Conservation (phyloP, 192 early-diverging fungal species). For the Gorgonomyces haynaldii region DNA sequence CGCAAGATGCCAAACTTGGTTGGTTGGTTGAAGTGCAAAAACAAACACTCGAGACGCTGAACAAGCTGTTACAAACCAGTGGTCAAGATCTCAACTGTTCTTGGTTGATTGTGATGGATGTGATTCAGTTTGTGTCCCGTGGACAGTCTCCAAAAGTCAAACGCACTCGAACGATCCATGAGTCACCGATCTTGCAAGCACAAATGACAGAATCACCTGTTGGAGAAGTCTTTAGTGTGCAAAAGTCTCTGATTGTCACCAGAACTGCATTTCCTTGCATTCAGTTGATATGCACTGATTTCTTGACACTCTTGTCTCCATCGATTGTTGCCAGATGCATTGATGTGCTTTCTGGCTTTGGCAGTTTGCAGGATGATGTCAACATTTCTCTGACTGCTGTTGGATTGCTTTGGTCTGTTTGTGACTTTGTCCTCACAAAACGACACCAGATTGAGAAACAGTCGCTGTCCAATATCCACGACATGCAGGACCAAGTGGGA, state of each 20-base stretch:
- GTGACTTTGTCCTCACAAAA: conserved; percentile 74
- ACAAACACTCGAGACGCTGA: conserved; percentile 76
- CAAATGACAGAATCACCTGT: neutral
- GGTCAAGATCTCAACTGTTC: conserved; percentile 75
- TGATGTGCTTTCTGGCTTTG: conserved; percentile 67
- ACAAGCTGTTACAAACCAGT: conserved; percentile 78
- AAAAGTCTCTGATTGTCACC: conserved; percentile 36
- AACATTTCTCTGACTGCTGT: conserved; percentile 91
- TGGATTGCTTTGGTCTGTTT: conserved; percentile 83
- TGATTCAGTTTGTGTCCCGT: conserved; percentile 39
- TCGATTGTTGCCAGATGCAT: conserved; percentile 68
- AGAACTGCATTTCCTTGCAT: conserved; percentile 81
- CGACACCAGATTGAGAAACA: conserved; percentile 41
- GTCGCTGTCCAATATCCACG: neutral
- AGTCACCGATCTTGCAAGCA: no score
- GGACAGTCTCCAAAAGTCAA: conserved; percentile 6
- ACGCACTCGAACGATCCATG: no score
- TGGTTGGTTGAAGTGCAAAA: conserved; percentile 67
- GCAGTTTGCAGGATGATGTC: conserved; percentile 71
- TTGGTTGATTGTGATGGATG: conserved; percentile 86
- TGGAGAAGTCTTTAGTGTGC: conserved; percentile 5
- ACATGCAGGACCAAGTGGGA: neutral
- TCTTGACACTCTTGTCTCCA: conserved; percentile 67
- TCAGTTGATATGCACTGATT: conserved; percentile 93
- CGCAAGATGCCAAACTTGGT: conserved; percentile 6